These are phyloP conservation scores for Leucosporidium creatinivorum DNA, from an alignment of 768 basidiomycete genomes.

Conservation along the genomic window DNA sequence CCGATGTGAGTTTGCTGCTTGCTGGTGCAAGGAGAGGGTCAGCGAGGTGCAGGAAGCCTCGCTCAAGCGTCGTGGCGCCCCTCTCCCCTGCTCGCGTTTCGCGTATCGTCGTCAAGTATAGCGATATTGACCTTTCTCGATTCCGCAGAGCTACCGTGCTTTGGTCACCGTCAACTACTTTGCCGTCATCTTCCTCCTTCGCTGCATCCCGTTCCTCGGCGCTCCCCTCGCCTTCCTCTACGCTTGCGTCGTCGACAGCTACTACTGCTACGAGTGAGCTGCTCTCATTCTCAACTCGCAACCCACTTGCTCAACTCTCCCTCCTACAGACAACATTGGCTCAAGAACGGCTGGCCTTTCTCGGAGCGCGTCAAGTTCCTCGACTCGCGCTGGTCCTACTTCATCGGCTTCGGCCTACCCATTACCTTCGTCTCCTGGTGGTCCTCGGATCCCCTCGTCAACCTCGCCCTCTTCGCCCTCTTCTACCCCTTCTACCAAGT, in stretches of 20 bases:
- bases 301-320: conserved; percentile 9
- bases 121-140: neutral
- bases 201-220: conserved; percentile 60
- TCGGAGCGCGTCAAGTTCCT: conserved; percentile 46
- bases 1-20: conserved; percentile 14
- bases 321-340: conserved; percentile 13
- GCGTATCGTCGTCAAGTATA: no score
- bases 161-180: conserved; percentile 76
- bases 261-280: conserved; percentile 80
- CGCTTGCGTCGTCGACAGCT: conserved; percentile 81
- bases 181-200: conserved; percentile 58
- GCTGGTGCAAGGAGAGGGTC: neutral
- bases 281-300: neutral
- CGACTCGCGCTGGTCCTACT: conserved; percentile 86
- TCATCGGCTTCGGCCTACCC: conserved; percentile 65
- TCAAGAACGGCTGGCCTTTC: conserved; percentile 29
- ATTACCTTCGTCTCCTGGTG: conserved; percentile 31
- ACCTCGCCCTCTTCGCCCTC: conserved; percentile 73
- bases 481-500: conserved; percentile 61
- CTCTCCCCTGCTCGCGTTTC: neutral
- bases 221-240: conserved; percentile 58
- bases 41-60: conserved; percentile 42
- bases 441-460: conserved; percentile 46
- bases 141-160: conserved; percentile 51
- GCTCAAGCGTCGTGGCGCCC: neutral